Percentiles rank a stretch among this genome's conserved stretches.
phyloP scores from a whole-genome alignment of 345 rosid species.

The Limnanthes douglasii region DNA sequence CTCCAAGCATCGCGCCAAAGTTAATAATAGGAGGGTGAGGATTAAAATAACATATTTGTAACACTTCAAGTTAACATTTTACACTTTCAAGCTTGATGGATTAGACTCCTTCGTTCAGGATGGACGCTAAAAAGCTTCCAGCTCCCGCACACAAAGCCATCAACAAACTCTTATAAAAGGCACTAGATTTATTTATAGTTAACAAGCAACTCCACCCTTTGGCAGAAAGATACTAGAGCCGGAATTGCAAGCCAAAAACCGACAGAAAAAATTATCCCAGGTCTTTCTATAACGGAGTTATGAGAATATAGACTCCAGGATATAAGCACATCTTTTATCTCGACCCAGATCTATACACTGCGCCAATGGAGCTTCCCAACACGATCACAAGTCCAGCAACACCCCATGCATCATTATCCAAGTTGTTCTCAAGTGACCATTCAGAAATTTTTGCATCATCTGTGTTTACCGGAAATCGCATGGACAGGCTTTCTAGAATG shows the following conservation, averaged over 20 bases:
- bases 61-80: constrained; percentile 40
- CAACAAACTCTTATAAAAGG: constrained; percentile 55
- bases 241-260: constrained; percentile 87
- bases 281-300: too few species aligned
- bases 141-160: constrained; percentile 73
- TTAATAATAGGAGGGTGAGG: constrained; percentile 43
- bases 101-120: constrained; percentile 59
- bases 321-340: constrained; percentile 52
- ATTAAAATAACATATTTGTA: constrained; percentile 56
- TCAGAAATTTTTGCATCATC: constrained; percentile 22
- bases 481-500: constrained; percentile 31
- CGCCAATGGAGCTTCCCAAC: constrained; percentile 58
- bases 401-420: constrained; percentile 91
- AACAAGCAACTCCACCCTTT: constrained; percentile 56
- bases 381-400: constrained; percentile 82
- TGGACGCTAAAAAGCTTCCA: constrained; percentile 59
- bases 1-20: constrained; percentile 84
- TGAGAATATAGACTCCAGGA: constrained; percentile 61
- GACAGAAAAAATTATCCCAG: constrained; percentile 37
- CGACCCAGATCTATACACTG: constrained; percentile 67
- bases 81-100: constrained; percentile 37
- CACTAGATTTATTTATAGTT: constrained; percentile 38
- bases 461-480: constrained; percentile 20
- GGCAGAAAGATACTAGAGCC: constrained; percentile 56
- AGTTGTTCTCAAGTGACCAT: constrained; percentile 24